These are phyloP conservation scores for Fusarium sp. DNA, from an alignment of 2,329 filamentous ascomycete genomes.

Conservation along the genomic window DNA sequence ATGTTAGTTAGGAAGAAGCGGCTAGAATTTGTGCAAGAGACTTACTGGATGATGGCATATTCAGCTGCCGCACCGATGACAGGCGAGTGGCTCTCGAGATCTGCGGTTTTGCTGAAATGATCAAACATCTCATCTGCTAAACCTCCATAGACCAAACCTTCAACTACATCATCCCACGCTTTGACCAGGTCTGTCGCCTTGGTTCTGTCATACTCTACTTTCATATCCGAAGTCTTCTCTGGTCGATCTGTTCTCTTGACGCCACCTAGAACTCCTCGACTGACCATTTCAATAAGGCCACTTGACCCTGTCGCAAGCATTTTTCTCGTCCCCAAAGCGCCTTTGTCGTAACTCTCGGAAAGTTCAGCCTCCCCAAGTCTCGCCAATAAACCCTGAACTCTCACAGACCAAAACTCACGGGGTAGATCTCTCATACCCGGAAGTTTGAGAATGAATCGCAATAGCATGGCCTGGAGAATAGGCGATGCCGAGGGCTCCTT, in stretches of 20 bases:
- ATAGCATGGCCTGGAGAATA: conserved; percentile 76
- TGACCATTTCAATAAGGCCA: conserved; percentile 76
- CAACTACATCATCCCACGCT: conserved; percentile 76
- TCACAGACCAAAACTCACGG: conserved; percentile 73
- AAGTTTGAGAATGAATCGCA: conserved; percentile 72
- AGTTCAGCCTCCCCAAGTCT: conserved; percentile 76
- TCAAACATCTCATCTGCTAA: conserved; percentile 75
- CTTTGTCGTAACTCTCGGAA: conserved; percentile 87
- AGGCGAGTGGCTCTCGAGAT: conserved; percentile 73
- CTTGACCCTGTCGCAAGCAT: conserved; percentile 79
- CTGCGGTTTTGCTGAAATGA: conserved; percentile 69
- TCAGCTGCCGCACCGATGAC: conserved; percentile 75
- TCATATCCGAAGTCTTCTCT: conserved; percentile 14
- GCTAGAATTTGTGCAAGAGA: conserved; percentile 18
- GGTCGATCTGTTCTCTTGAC: conserved; percentile 33
- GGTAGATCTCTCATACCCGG: conserved; percentile 76
- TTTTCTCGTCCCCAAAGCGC: conserved; percentile 78
- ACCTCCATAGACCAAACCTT: conserved; percentile 76
- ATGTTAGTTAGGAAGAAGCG: conserved; percentile 37
- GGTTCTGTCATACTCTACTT: conserved; percentile 67
- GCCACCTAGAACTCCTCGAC: conserved; percentile 75
- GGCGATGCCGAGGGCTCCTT: conserved; percentile 66
- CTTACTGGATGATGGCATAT: conserved; percentile 77
- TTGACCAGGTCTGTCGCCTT: conserved; percentile 71
- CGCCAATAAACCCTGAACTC: conserved; percentile 70